Conservation (phyloP, 129 eudicot genomes). For the Smallanthus sonchifolius region DNA sequence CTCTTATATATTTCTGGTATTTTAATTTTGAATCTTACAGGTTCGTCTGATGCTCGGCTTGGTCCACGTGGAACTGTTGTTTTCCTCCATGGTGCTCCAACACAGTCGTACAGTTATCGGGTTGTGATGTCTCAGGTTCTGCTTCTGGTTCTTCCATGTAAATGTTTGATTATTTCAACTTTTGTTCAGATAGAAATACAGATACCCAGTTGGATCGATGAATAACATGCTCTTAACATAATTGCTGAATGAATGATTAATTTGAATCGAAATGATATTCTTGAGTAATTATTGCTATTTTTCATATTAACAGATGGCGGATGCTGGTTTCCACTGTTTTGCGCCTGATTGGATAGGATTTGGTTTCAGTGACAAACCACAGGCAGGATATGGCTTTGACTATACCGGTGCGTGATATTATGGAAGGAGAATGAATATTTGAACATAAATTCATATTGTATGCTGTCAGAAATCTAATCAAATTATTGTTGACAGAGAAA, state of each 20-base stretch:
- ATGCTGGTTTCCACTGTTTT: constrained; percentile 83
- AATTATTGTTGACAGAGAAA: constrained; percentile 51
- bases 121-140: constrained; percentile 93
- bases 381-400: constrained; percentile 85
- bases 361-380: constrained; percentile 97
- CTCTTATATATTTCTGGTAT: neutral
- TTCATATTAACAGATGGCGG: constrained; percentile 51
- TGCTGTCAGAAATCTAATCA: constrained; percentile 9
- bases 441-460: neutral
- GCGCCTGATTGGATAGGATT: constrained; percentile 99
- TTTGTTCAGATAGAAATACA: neutral
- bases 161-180: neutral
- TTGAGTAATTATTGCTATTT: constrained; percentile 6
- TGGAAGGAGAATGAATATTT: neutral
- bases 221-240: neutral
- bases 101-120: constrained; percentile 94
- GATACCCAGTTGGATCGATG: neutral
- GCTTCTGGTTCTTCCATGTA: constrained; percentile 4
- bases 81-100: constrained; percentile 98
- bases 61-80: constrained; percentile 88
- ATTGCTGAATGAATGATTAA: neutral
- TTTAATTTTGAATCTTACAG: constrained; percentile 35
- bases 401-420: constrained; percentile 68
- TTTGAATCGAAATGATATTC: constrained; percentile 8
- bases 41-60: constrained; percentile 70